These are phyloP conservation scores for Mucor plumbeus DNA, from an alignment of 371 early-diverging fungal genomes.

Conservation along the genomic window DNA sequence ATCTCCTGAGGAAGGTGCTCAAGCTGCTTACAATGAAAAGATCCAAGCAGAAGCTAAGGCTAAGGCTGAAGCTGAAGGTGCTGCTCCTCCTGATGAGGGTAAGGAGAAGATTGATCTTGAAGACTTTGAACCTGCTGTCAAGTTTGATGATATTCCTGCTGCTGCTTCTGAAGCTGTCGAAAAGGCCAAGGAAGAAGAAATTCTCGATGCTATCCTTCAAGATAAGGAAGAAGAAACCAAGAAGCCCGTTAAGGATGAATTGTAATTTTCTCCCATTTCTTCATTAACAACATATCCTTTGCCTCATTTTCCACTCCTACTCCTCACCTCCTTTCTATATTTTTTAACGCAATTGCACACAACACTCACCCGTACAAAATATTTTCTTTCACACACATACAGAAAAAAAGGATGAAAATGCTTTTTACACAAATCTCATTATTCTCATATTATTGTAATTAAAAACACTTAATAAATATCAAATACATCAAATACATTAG, in stretches of 20 bases:
- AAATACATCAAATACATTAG: too few relatives aligned
- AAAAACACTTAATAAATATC: slow-evolving; percentile 7
- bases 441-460: slow-evolving; percentile 1
- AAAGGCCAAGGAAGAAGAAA: slow-evolving; percentile 39
- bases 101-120: slow-evolving; percentile 35
- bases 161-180: slow-evolving; percentile 36
- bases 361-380: background rate
- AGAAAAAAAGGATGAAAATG: background rate
- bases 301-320: background rate
- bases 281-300: background rate
- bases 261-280: slow-evolving; percentile 27
- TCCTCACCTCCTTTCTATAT: background rate
- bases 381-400: background rate
- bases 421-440: slow-evolving; percentile 3
- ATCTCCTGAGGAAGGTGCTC: slow-evolving; percentile 45
- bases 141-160: slow-evolving; percentile 27
- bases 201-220: slow-evolving; percentile 1
- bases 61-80: slow-evolving; percentile 37
- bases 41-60: slow-evolving; percentile 36
- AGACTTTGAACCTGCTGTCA: slow-evolving; percentile 33
- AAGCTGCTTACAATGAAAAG: slow-evolving; percentile 32
- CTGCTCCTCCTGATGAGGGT: slow-evolving; percentile 28
- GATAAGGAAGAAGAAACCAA: slow-evolving; percentile 30
- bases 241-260: slow-evolving; percentile 53
- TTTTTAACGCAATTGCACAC: background rate